Conservation (phyloP, 768 basidiomycete genomes). For the Tricholoma terreum region DNA sequence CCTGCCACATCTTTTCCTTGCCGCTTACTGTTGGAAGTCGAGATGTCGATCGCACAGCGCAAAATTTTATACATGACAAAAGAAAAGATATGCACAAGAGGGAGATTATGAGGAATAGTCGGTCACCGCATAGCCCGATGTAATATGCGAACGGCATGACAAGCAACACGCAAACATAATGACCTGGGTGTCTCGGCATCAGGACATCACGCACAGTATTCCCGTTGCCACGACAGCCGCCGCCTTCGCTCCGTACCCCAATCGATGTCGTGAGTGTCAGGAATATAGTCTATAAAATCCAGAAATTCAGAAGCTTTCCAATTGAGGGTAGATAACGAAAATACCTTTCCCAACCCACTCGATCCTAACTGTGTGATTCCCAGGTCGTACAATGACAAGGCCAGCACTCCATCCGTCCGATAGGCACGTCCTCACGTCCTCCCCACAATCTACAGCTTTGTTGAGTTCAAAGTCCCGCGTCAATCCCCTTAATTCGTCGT, state of each 20-base stretch:
- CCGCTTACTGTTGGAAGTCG: too few species aligned
- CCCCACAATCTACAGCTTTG: conserved; percentile 16
- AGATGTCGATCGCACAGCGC: too few species aligned
- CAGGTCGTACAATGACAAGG: conserved; percentile 13
- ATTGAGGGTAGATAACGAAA: neutral
- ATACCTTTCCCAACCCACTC: conserved; percentile 21
- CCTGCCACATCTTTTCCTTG: too few species aligned
- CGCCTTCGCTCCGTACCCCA: conserved; percentile 12
- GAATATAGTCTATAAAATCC: neutral
- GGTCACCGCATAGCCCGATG: too few species aligned
- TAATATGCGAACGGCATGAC: too few species aligned
- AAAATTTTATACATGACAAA: too few species aligned
- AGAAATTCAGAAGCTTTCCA: neutral
- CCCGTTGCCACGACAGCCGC: conserved; percentile 10
- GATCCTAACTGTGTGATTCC: conserved; percentile 20
- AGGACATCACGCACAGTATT: conserved; percentile 12
- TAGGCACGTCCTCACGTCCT: conserved; percentile 13
- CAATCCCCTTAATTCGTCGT: conserved; percentile 11
- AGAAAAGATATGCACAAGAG: too few species aligned
- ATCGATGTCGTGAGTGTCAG: conserved; percentile 8
- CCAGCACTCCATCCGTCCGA: conserved; percentile 16
- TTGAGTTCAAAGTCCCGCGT: conserved; percentile 15
- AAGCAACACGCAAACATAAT: too few species aligned
- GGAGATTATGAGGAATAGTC: too few species aligned
- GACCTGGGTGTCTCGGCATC: too few species aligned